Evolutionary conservation across 495 filamentous ascomycete species (phyloP).

Genomic region (Neurospora sp.): DNA sequence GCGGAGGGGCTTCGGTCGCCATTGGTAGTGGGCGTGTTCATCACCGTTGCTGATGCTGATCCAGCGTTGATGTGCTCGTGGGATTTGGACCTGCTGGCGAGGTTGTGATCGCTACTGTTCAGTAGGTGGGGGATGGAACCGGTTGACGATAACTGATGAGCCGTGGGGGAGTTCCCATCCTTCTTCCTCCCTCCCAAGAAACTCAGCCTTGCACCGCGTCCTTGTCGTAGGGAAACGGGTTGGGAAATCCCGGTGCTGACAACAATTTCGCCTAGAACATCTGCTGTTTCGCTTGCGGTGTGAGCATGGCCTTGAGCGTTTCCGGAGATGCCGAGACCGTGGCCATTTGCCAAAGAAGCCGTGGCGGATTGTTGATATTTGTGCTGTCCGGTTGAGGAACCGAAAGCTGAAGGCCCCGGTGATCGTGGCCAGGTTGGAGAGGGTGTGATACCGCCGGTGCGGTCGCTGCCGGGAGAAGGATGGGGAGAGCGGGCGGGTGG

Average conservation of each 20-base stretch:
- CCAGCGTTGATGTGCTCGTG: constrained; percentile 18
- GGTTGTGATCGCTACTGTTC: constrained; percentile 18
- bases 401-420: constrained; percentile 17
- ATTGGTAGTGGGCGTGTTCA: neutral
- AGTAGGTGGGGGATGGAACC: constrained; percentile 12
- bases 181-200: constrained; percentile 39
- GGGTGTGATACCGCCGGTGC: constrained; percentile 9
- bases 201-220: constrained; percentile 37
- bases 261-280: neutral
- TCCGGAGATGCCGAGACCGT: neutral
- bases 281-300: neutral
- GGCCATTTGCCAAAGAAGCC: constrained; percentile 19
- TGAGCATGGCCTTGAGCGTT: neutral
- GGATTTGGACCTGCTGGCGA: constrained; percentile 9
- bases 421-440: constrained; percentile 35
- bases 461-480: neutral
- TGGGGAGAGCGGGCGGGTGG: constrained; percentile 20
- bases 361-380: constrained; percentile 12
- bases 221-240: constrained; percentile 29
- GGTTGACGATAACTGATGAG: constrained; percentile 15
- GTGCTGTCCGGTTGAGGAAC: constrained; percentile 11
- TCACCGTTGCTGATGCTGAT: constrained; percentile 7
- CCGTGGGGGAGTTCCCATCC: constrained; percentile 10
- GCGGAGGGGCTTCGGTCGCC: neutral
- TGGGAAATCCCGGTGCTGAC: constrained; percentile 23